phyloP scores from a whole-genome alignment of 441 rosid species.

The Pelargonium cotyledonis region DNA sequence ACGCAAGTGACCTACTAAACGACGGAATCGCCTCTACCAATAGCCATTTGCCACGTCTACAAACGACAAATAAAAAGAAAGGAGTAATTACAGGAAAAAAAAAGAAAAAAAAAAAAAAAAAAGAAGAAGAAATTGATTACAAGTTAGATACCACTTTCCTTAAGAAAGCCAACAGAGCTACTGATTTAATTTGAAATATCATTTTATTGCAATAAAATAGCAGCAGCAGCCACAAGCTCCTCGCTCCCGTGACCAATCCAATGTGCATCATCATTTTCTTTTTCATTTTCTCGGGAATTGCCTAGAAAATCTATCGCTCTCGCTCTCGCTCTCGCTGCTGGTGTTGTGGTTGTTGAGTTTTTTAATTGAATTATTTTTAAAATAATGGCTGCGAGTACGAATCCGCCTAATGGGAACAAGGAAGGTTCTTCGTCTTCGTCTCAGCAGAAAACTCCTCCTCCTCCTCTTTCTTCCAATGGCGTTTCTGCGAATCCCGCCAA shows the following conservation, averaged over 20 bases:
- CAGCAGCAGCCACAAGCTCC: background rate
- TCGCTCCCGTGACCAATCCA: background rate
- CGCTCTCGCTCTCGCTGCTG: no score
- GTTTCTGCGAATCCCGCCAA: slow-evolving; percentile 34
- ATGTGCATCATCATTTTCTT: slow-evolving; percentile 1
- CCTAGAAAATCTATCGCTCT: background rate
- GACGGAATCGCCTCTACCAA: no score
- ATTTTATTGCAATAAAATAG: background rate
- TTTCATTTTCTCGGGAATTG: background rate
- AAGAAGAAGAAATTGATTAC: background rate
- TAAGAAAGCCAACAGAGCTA: slow-evolving; percentile 4
- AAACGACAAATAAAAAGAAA: no score
- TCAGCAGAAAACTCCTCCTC: slow-evolving; percentile 24
- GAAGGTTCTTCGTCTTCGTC: slow-evolving; percentile 33
- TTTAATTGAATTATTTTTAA: background rate
- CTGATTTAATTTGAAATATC: background rate
- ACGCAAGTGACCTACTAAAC: no score
- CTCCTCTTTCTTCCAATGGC: slow-evolving; percentile 33
- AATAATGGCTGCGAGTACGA: slow-evolving; percentile 64
- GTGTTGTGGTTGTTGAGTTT: background rate
- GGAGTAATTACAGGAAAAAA: no score
- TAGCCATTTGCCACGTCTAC: no score
- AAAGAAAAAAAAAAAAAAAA: background rate
- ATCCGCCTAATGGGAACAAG: slow-evolving; percentile 46
- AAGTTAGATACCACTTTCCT: slow-evolving; percentile 1